phyloP scores from a whole-genome alignment of 1,284 basidiomycete genomes.

The Trichosporon ovoides region DNA sequence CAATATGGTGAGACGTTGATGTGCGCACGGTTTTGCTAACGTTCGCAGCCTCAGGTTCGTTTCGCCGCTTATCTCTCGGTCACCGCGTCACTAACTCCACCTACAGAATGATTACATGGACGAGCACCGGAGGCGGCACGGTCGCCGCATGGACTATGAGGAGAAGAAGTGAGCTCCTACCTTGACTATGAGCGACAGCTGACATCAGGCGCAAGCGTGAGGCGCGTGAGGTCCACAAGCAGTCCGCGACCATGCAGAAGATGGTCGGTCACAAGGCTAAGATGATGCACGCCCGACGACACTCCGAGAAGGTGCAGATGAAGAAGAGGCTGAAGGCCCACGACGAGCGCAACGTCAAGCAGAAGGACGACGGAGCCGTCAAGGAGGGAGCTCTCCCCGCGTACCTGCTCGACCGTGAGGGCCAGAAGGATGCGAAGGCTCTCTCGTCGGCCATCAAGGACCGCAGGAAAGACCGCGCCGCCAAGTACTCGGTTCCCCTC shows the following conservation, averaged over 20 bases:
- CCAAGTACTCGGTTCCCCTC: slow-evolving; percentile 95
- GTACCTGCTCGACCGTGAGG: slow-evolving; percentile 93
- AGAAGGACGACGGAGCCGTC: slow-evolving; percentile 72
- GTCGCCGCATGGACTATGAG: slow-evolving; percentile 49
- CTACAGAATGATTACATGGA: slow-evolving; percentile 50
- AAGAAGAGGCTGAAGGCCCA: slow-evolving; percentile 99
- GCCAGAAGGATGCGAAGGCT: slow-evolving; percentile 95
- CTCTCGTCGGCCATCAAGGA: slow-evolving; percentile 96
- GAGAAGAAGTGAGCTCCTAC: slow-evolving; percentile 41
- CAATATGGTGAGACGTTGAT: slow-evolving; percentile 25
- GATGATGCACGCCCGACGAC: slow-evolving; percentile 88
- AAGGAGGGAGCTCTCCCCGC: slow-evolving; percentile 87
- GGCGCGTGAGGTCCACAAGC: slow-evolving; percentile 83
- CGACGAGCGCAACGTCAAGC: slow-evolving; percentile 97
- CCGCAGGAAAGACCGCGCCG: slow-evolving; percentile 97
- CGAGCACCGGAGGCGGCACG: slow-evolving; percentile 49
- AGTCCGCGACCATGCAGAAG: slow-evolving; percentile 84
- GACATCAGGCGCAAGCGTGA: slow-evolving; percentile 77
- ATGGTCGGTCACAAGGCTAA: slow-evolving; percentile 97
- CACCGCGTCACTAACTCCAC: slow-evolving; percentile 9
- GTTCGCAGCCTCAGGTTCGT: slow-evolving; percentile 42
- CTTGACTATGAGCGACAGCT: not conserved
- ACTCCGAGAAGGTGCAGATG: slow-evolving; percentile 96
- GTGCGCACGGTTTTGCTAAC: slow-evolving; percentile 12
- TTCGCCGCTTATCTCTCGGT: not conserved